Conservation (phyloP, 2,329 filamentous ascomycete species). For the Botrytis aclada region DNA sequence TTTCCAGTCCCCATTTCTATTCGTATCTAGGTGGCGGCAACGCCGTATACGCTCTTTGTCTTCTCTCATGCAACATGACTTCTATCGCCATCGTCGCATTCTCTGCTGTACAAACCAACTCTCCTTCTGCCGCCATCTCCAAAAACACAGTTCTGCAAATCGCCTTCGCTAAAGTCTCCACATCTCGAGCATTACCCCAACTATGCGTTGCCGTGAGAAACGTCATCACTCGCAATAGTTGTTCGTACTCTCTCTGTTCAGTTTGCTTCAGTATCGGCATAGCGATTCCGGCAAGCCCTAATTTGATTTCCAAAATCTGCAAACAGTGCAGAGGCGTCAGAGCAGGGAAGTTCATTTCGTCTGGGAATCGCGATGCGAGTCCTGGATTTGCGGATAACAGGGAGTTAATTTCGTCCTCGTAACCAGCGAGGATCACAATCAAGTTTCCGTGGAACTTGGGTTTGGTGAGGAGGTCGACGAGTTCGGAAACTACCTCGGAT, state of each 20-base stretch:
- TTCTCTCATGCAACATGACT: constrained; percentile 21
- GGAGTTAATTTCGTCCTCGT: constrained; percentile 51
- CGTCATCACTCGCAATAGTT: constrained; percentile 1
- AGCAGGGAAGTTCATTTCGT: constrained; percentile 39
- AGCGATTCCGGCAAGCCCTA: constrained; percentile 17
- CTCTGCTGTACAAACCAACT: constrained; percentile 17
- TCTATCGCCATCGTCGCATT: constrained; percentile 14
- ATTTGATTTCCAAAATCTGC: constrained; percentile 19
- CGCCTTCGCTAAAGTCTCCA: constrained; percentile 26
- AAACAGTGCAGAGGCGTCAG: constrained; percentile 22
- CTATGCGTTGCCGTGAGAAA: constrained; percentile 17
- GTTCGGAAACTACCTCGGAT: constrained; percentile 73
- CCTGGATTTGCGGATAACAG: constrained; percentile 51
- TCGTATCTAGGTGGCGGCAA: constrained; percentile 6
- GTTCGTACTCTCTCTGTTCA: not conserved
- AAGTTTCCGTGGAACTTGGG: constrained; percentile 47
- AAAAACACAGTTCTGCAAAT: constrained; percentile 21
- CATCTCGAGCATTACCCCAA: constrained; percentile 30
- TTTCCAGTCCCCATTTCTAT: not conserved
- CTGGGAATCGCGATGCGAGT: constrained; percentile 51
- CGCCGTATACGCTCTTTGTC: not conserved
- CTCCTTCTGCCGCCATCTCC: not conserved
- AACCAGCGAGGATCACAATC: constrained; percentile 53
- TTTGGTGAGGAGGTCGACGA: constrained; percentile 49
- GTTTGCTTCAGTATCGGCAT: constrained; percentile 3